Percentiles rank a stretch among this genome's conserved stretches.
Evolutionary conservation across 441 rosid genomes (phyloP).

Genomic region (Adansonia gregorii): DNA sequence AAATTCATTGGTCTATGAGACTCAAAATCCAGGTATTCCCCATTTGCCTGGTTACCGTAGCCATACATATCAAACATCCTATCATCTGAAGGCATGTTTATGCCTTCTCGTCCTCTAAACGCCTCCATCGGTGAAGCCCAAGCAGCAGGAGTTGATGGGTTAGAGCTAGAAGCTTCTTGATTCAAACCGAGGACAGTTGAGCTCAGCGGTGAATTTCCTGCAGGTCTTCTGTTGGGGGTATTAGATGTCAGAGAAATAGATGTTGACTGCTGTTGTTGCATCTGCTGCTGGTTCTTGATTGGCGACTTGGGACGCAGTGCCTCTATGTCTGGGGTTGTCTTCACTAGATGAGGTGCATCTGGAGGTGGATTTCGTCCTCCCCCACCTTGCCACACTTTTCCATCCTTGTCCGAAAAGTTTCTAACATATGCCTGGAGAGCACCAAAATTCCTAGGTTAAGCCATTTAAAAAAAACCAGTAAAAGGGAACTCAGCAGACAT

Average conservation of each 20-base stretch:
- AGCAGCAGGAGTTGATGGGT: conserved; percentile 62
- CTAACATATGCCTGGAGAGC: conserved; percentile 62
- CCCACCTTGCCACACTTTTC: conserved; percentile 99
- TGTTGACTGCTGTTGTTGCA: conserved; percentile 60
- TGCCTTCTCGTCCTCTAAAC: conserved; percentile 63
- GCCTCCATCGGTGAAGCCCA: conserved; percentile 72
- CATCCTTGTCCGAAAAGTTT: conserved; percentile 89
- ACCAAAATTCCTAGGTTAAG: conserved; percentile 15
- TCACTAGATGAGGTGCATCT: conserved; percentile 85
- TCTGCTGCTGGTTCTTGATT: conserved; percentile 92
- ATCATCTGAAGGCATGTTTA: conserved; percentile 45
- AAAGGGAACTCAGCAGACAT: background rate
- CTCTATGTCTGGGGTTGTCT: conserved; percentile 89
- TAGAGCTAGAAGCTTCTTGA: conserved; percentile 76
- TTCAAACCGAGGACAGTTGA: conserved; percentile 50
- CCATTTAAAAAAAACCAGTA: background rate
- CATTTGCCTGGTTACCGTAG: conserved; percentile 47
- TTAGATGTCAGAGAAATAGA: conserved; percentile 67
- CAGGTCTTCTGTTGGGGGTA: conserved; percentile 66
- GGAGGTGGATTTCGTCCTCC: conserved; percentile 98
- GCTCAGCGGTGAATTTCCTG: conserved; percentile 79
- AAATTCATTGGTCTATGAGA: conserved; percentile 55
- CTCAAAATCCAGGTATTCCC: conserved; percentile 55
- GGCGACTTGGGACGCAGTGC: conserved; percentile 93
- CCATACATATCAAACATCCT: conserved; percentile 61